Base-by-base conservation (phyloP, 352 stramenopile genomes). In the Globisporangium paroecandrum region DNA sequence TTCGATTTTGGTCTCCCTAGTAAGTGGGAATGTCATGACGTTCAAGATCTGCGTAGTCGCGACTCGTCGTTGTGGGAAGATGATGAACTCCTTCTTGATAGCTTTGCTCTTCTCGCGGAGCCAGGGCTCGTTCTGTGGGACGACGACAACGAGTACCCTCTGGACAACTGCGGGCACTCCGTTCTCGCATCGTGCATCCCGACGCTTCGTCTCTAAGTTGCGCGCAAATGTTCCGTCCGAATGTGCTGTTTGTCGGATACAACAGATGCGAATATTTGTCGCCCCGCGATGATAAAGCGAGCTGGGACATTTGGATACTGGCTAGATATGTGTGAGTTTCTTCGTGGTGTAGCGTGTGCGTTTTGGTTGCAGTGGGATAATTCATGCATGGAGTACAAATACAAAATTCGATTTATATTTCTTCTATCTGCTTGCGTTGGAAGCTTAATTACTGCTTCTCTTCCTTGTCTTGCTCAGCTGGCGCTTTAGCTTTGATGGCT, bases 1-100 rank as follows among this genome's bases (percentile, higher is more conserved):
- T 75, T 89, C 36, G 79, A 90, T 66, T 89, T 88, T 63, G 82
- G 80, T 27, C 66, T 79, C 3, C 78, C 80, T 22, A 89, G 77
- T 57, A 69, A 72, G 58, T 85, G 80, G 78, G 53, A 79, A 51
- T 22, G 54, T 34, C 72, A 85, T 61, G 74, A 78, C 7, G 32
- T 47, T 38, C 85, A 82, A 25, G 67, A 76, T 22, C 20, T 65
- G 51, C 51, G 72, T 56, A 67, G 54, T 18, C 60, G 29, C 24
- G 73, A 78, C 18, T 66, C 54, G 25, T 62, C 64, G 3, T 41
- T 78, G n/a, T 89, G 76, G 80, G 72, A 68, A 0, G 80, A 89
- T 18, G 74, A 74, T 29, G 77, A 87, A 18, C 57, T 89, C 18
- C 57, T 70, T 7, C 68, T 78, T n/a, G 78, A 85, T 20, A 53